Percentiles rank a stretch among this genome's conserved stretches.
Conservation (phyloP, 2,329 filamentous ascomycete species). For the Neofusicoccum ribis region DNA sequence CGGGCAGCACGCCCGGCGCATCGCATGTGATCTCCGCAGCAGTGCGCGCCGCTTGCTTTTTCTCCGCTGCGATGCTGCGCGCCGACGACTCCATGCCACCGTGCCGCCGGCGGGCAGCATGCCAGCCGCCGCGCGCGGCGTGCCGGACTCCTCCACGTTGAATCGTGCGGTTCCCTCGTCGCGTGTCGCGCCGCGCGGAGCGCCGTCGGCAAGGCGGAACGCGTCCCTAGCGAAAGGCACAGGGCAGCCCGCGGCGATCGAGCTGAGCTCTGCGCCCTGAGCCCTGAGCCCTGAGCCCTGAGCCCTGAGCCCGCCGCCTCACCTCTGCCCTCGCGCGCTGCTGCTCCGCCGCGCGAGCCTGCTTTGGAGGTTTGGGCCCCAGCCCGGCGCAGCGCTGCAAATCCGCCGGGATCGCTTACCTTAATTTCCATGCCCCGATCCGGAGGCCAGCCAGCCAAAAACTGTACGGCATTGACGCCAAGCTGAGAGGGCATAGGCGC, state of each 20-base stretch:
- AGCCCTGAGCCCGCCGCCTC: too few species aligned
- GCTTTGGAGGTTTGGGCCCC: neutral
- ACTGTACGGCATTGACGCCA: constrained; percentile 14
- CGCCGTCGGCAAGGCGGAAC: constrained; percentile 14
- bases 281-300: neutral
- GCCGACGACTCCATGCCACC: neutral
- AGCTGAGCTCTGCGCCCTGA: neutral
- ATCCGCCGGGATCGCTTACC: constrained; percentile 15
- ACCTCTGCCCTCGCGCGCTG: too few species aligned
- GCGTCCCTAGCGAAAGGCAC: constrained; percentile 8
- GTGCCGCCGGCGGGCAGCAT: neutral
- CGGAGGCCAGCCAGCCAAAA: constrained; percentile 14
- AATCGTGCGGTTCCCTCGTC: neutral
- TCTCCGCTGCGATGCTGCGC: constrained; percentile 7
- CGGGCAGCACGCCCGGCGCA: neutral
- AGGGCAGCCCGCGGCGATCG: neutral
- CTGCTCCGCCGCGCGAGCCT: neutral
- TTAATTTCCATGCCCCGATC: constrained; percentile 18
- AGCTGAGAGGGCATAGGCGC: neutral
- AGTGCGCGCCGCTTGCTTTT: constrained; percentile 9
- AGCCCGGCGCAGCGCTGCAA: neutral
- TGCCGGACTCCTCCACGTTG: neutral
- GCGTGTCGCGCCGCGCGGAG: neutral
- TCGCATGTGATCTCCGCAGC: constrained; percentile 15
- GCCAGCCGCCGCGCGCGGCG: too few species aligned